A percentile compares a stretch with the other conserved stretches of the same genome.
Evolutionary conservation across 331 rosid species (phyloP).

Genomic region (Acacia concinna): DNA sequence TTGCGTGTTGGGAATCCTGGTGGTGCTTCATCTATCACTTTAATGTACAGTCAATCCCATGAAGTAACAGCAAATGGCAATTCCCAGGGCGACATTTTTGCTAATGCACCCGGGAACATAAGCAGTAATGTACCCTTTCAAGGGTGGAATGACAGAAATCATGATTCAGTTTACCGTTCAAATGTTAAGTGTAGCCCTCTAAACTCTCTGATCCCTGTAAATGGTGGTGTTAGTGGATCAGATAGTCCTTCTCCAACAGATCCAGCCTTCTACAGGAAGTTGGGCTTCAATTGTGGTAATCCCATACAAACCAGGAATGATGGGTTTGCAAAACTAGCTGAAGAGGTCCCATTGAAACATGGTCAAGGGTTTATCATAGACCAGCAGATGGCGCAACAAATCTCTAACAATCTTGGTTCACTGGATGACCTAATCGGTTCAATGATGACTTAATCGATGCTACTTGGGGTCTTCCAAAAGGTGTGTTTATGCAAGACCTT

Average conservation of each 20-base stretch:
- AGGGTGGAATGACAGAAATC: constrained; percentile 63
- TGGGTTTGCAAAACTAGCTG: constrained; percentile 40
- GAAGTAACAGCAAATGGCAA: constrained; percentile 43
- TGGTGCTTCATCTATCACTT: constrained; percentile 46
- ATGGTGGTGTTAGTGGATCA: constrained; percentile 37
- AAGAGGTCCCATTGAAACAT: constrained; percentile 40
- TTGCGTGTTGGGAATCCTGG: constrained; percentile 27
- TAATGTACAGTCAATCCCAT: constrained; percentile 41
- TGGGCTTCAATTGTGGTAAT: constrained; percentile 44
- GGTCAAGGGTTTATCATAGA: constrained; percentile 43
- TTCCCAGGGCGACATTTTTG: constrained; percentile 40
- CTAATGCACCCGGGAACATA: constrained; percentile 37
- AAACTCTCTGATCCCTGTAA: constrained; percentile 46
- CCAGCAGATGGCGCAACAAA: constrained; percentile 52
- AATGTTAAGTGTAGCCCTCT: constrained; percentile 30
- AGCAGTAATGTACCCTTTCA: constrained; percentile 36
- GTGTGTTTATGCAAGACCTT: no score
- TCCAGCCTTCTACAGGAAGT: constrained; percentile 41
- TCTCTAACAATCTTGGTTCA: constrained; percentile 50
- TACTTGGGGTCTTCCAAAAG: not conserved
- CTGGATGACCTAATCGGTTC: constrained; percentile 66
- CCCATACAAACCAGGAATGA: constrained; percentile 41
- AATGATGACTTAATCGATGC: constrained; percentile 40
- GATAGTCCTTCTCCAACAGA: constrained; percentile 39
- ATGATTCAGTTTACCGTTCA: constrained; percentile 42